Base-by-base conservation (phyloP, 768 basidiomycete species). In the Boletellus ananiceps region DNA sequence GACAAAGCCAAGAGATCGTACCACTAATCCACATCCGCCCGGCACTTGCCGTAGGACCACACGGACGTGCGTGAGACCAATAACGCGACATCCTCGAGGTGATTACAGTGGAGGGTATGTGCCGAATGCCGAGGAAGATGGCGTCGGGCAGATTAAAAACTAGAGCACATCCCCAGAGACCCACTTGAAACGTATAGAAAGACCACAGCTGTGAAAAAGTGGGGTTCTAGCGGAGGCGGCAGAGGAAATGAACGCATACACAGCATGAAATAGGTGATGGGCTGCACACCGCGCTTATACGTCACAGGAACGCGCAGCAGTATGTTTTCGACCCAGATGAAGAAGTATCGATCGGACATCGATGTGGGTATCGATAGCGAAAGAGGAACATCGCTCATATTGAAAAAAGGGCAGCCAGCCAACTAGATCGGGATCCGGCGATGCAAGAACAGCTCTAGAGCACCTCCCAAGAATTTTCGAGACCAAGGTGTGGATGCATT, bases 201-300 rank as follows among this genome's bases (percentile, higher is more conserved):
- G n/a, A 23, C 21, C 33, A 16, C 14, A 16, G 34, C 32, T 41
- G 50, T 41, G 41, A 57, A 58, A 27, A 56, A 52, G 62, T 46
- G 64, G 63, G 64, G 63, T 64, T 63, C 53, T 52, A 32, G 58
- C 63, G 61, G 64, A 55, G 57, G 62, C 51, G 60, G 64, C 57
- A 51, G 47, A 23, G 31, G 41, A 40, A 56, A 46, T n/a, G 55
- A 27, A 27, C 27, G 27, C 27, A 8, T 27, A 27, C 8, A 8
- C 27, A 52, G 49, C 51, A 59, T 14, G 47, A 41, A 47, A 47
- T 39, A 49, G 40, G 46, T 21, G 34, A 16, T n/a, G 19, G 19
- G 40, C 40, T 15, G 43, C 40, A 38, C 33, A 31, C 40, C 18
- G 54, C 39, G 41, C 33, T 60, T 31, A 47, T 65, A 56, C 63